These are phyloP conservation scores for Amesomyces nigricolor DNA, from an alignment of 2,329 filamentous ascomycete genomes.

Conservation along the genomic window DNA sequence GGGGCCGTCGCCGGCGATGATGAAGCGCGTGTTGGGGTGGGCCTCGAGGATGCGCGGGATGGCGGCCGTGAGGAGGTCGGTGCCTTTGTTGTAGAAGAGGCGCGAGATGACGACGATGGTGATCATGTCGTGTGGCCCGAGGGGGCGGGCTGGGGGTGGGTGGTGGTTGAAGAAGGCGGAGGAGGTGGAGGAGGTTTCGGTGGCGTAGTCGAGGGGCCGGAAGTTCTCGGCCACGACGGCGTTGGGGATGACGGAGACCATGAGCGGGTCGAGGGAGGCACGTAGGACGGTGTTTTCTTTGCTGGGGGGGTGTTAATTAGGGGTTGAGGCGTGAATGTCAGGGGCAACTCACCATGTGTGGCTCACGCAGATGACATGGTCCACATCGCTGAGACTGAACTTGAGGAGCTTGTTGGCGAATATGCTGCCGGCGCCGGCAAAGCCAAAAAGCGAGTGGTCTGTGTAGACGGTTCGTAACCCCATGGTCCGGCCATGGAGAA, in stretches of 20 bases:
- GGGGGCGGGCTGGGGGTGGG: constrained; percentile 55
- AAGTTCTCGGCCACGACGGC: constrained; percentile 97
- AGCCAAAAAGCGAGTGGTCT: constrained; percentile 94
- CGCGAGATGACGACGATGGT: constrained; percentile 97
- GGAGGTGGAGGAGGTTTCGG: constrained; percentile 28
- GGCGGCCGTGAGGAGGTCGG: constrained; percentile 90
- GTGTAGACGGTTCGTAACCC: constrained; percentile 93
- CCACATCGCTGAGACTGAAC: constrained; percentile 91
- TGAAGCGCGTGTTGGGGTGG: constrained; percentile 90
- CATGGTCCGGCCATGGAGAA: constrained; percentile 94
- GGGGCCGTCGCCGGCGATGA: constrained; percentile 91
- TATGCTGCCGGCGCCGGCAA: constrained; percentile 92
- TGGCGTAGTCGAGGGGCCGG: constrained; percentile 56
- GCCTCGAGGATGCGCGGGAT: constrained; percentile 86
- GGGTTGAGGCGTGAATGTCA: constrained; percentile 1
- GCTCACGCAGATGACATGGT: constrained; percentile 97
- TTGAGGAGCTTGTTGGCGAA: constrained; percentile 96
- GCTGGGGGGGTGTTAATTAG: constrained; percentile 41
- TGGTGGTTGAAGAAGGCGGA: constrained; percentile 37
- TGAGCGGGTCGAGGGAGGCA: constrained; percentile 88
- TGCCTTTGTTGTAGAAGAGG: constrained; percentile 98
- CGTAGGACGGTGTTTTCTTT: constrained; percentile 97
- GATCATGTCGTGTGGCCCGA: constrained; percentile 79
- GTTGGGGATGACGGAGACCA: constrained; percentile 97
- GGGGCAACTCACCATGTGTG: constrained; percentile 74